Conservation (phyloP, 192 early-diverging fungal genomes). For the Podila epigama region DNA sequence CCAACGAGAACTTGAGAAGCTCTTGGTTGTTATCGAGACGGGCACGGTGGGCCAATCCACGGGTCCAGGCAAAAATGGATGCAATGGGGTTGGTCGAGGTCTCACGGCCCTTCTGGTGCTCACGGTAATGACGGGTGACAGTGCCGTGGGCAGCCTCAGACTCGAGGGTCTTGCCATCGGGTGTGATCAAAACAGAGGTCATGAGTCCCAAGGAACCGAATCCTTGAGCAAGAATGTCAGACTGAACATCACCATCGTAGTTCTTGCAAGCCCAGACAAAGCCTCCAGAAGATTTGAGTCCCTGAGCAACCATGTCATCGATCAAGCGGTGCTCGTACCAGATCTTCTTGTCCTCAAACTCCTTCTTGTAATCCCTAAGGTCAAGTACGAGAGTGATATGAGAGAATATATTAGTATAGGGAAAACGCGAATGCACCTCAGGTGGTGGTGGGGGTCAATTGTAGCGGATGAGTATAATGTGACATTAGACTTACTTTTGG, state of each 20-base stretch:
- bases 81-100: slow-evolving; percentile 99
- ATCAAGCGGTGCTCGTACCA: slow-evolving; percentile 99
- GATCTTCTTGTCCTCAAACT: slow-evolving; percentile 82
- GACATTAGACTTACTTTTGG: slow-evolving; percentile 54
- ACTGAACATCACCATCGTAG: slow-evolving; percentile 95
- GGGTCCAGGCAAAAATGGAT: slow-evolving; percentile 94
- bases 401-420: not conserved
- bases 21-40: slow-evolving; percentile 86
- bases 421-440: no score
- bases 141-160: slow-evolving; percentile 97
- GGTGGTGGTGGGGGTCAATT: not conserved
- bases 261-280: slow-evolving; percentile 96
- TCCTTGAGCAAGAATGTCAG: slow-evolving; percentile 94
- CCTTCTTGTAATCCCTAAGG: slow-evolving; percentile 73
- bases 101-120: slow-evolving; percentile 93
- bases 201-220: slow-evolving; percentile 95
- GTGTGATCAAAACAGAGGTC: slow-evolving; percentile 93
- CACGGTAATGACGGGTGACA: slow-evolving; percentile 90
- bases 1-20: slow-evolving; percentile 75
- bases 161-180: slow-evolving; percentile 91
- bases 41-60: slow-evolving; percentile 94
- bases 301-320: slow-evolving; percentile 98
- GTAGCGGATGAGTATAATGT: not conserved
- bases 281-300: slow-evolving; percentile 90
- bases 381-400: not conserved